These are phyloP conservation scores for Aegilops speltoides DNA, from an alignment of 176 grass and related monocot species.

Conservation along the genomic window DNA sequence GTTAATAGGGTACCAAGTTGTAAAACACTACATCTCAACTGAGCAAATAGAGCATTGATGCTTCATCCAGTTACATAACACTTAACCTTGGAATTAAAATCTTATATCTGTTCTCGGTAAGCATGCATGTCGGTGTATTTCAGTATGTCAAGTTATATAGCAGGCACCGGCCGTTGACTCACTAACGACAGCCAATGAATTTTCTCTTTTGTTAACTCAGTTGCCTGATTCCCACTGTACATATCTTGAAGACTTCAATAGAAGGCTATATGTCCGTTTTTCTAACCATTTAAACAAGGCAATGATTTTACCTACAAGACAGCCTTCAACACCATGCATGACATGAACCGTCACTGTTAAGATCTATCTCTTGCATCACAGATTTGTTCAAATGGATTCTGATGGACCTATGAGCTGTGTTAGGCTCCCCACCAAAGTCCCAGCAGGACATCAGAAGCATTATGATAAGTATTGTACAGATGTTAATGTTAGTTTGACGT, in stretches of 20 bases:
- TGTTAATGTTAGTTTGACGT: neutral
- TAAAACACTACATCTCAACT: neutral
- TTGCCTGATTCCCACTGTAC: neutral
- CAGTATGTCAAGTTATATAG: neutral
- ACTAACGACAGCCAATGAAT: neutral
- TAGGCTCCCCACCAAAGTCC: no score
- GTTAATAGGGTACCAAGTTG: neutral
- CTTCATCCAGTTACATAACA: slow-evolving; percentile 2
- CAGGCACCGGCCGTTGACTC: neutral
- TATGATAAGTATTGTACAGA: neutral
- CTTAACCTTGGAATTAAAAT: neutral
- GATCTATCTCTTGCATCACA: neutral
- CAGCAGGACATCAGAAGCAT: neutral
- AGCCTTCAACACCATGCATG: neutral
- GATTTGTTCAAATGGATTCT: neutral
- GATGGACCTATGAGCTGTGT: neutral
- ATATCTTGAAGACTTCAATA: neutral
- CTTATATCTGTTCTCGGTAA: neutral
- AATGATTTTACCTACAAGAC: neutral
- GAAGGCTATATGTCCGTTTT: neutral
- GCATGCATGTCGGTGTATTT: neutral
- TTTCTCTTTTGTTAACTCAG: neutral
- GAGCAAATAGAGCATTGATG: neutral
- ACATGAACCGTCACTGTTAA: neutral
- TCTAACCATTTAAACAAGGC: neutral